Evolutionary conservation across 2,329 filamentous ascomycete species (phyloP), one percentile per base, ranked within the genome.

Genomic region (Cytospora schulzeri): DNA sequence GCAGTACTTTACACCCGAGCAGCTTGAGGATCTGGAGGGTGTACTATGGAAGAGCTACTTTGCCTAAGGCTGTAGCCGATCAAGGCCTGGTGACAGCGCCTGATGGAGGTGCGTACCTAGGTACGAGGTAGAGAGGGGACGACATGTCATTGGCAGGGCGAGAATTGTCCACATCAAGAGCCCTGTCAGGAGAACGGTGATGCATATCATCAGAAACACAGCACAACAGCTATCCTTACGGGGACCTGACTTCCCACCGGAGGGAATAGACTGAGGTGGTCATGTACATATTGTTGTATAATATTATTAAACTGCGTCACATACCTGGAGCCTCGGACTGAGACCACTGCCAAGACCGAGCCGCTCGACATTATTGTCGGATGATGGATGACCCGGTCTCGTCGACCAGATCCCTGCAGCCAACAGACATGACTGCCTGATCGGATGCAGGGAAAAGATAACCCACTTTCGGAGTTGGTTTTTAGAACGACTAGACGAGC

Each of bases 31-130:
- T 74, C 77, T 99, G 65, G 93, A 97, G 72, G 95, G 95, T 60
- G 96, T 99, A 56, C 81, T 99, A 60, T 99, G 95, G 95, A 99
- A 99, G 88, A 98, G 94, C 77, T 99, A 99, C 76, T 99, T 99
- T 81, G 96, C 93, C 50, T 97, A 80, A 76, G 54, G 24, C 6
- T 19, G n/a, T 4, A 31, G 28, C 15, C 38, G 17, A 19, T n/a
- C 29, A 17, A 15, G 31, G 29, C 29, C n/a, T n/a, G n/a, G n/a
- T n/a, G n/a, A n/a, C n/a, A n/a, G n/a, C n/a, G n/a, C n/a, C n/a
- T n/a, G n/a, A n/a, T n/a, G n/a, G n/a, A n/a, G n/a, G n/a, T n/a
- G n/a, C n/a, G n/a, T n/a, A n/a, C n/a, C n/a, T n/a, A n/a, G n/a
- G n/a, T n/a, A n/a, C n/a, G n/a, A n/a, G n/a, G n/a, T n/a, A n/a